Percentiles rank a stretch among this genome's conserved stretches.
phyloP scores from a whole-genome alignment of 129 eudicot genomes.

The Tanacetum coccineum region DNA sequence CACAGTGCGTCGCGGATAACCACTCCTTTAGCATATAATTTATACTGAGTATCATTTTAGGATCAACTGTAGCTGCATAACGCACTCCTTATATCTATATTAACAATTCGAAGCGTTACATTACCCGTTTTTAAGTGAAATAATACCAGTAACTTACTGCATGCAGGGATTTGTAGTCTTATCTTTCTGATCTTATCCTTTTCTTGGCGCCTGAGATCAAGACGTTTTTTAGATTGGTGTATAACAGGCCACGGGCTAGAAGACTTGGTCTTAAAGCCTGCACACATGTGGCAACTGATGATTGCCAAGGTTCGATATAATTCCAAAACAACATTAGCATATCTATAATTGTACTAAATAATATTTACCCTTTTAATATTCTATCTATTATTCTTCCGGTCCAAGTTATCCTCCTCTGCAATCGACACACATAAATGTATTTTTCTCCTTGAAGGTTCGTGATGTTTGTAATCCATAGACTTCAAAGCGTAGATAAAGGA shows the following conservation, averaged over 20 bases:
- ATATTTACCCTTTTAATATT: background rate
- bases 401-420: no score
- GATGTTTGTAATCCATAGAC: no score
- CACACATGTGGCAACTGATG: slow-evolving; percentile 96
- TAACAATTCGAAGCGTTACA: background rate
- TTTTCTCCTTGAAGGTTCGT: no score
- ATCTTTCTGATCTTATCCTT: slow-evolving; percentile 86
- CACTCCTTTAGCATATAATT: background rate
- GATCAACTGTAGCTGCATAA: background rate
- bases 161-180: slow-evolving; percentile 90
- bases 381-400: no score
- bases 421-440: no score
- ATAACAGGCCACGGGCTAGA: slow-evolving; percentile 89
- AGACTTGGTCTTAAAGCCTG: slow-evolving; percentile 78
- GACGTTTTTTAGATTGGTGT: slow-evolving; percentile 74
- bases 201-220: slow-evolving; percentile 80
- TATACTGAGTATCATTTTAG: background rate
- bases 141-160: background rate
- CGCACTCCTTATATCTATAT: background rate
- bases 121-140: background rate
- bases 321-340: slow-evolving; percentile 14
- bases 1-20: background rate
- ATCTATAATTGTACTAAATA: background rate
- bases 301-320: slow-evolving; percentile 72
- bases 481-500: no score